phyloP scores from a whole-genome alignment of 179 eudicot genomes.

The Vitellaria paradoxa region DNA sequence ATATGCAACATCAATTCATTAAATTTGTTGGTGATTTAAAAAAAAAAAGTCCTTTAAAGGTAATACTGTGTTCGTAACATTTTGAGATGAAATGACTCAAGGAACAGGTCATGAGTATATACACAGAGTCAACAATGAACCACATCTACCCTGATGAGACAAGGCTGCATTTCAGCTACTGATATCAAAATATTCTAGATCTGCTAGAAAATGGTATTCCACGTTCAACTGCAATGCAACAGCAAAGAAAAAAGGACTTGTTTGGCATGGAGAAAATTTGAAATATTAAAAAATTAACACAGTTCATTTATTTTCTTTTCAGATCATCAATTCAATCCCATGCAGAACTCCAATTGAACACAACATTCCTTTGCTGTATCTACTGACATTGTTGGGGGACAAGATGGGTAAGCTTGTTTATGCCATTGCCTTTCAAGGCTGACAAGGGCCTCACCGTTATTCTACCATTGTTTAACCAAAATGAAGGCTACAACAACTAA shows the following conservation, averaged over 20 bases:
- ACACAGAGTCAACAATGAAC: neutral
- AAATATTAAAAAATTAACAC: neutral
- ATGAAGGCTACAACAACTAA: no score
- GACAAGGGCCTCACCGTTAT: no score
- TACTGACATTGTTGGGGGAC: neutral
- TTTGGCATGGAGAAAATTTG: neutral
- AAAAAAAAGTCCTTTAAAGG: neutral
- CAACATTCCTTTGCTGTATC: no score
- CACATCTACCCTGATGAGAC: neutral
- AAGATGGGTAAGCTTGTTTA: neutral
- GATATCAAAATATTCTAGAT: slow-evolving; percentile 72
- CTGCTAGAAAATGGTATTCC: slow-evolving; percentile 63
- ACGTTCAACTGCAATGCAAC: slow-evolving; percentile 55
- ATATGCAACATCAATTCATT: neutral
- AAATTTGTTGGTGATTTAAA: neutral
- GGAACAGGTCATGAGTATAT: neutral
- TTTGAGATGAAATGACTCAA: neutral
- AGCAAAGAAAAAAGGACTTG: neutral
- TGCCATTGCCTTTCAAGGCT: neutral
- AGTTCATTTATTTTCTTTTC: neutral
- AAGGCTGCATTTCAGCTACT: slow-evolving; percentile 27
- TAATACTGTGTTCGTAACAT: neutral
- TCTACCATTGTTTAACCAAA: no score
- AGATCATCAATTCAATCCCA: neutral
- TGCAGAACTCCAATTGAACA: neutral